These are phyloP conservation scores for Daldinia caldariorum DNA, from an alignment of 495 filamentous ascomycete species.

Conservation along the genomic window DNA sequence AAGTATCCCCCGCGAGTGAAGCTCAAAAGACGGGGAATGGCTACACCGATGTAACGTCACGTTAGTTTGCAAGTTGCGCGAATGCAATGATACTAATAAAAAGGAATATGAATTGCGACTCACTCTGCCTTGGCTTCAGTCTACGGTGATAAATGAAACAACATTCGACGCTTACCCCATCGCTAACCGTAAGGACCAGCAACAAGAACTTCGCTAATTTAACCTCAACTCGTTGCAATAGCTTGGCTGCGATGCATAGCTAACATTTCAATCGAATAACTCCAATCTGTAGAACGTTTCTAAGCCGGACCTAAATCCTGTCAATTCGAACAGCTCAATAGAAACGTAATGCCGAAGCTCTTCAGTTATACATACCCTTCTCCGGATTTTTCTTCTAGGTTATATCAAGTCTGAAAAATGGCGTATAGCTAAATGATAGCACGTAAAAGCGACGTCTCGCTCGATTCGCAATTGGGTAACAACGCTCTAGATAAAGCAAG, in stretches of 20 bases:
- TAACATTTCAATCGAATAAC: conserved; percentile 4
- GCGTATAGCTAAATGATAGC: not conserved
- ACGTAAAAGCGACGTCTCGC: conserved; percentile 8
- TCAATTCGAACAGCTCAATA: not conserved
- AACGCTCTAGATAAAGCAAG: conserved; percentile 19
- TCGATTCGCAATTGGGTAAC: conserved; percentile 1
- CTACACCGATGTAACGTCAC: conserved; percentile 36
- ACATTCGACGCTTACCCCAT: conserved; percentile 2
- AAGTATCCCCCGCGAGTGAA: conserved; percentile 11
- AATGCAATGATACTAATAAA: conserved; percentile 19
- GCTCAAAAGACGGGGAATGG: conserved; percentile 11
- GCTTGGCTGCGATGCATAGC: conserved; percentile 7
- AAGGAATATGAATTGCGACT: conserved; percentile 25
- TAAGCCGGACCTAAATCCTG: not conserved
- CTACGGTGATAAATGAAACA: conserved; percentile 1
- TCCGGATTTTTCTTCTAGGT: not conserved
- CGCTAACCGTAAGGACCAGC: not conserved
- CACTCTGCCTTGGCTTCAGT: conserved; percentile 13
- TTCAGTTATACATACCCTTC: not conserved
- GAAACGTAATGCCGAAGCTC: not conserved
- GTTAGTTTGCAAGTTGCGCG: conserved; percentile 27
- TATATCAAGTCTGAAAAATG: not conserved
- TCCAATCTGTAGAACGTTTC: conserved; percentile 25
- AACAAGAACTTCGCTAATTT: conserved; percentile 29
- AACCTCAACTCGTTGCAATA: conserved; percentile 28